A percentile compares a stretch with the other conserved stretches of the same genome.
phyloP scores from a whole-genome alignment of 106 monocot genomes.

The Allium fistulosum region DNA sequence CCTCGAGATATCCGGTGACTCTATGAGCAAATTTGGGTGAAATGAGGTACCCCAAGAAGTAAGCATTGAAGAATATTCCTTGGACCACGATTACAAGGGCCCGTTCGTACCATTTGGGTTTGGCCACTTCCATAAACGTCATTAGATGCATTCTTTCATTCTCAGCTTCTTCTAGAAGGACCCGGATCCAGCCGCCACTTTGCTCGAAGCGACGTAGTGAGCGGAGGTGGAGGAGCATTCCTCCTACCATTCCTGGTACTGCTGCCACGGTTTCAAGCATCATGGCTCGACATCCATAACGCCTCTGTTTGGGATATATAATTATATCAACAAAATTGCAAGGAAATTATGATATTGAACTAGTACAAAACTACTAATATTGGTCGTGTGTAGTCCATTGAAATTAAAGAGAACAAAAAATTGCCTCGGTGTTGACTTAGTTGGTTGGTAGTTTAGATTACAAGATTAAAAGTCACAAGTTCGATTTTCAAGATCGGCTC shows the following conservation, averaged over 20 bases:
- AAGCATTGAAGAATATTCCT: slow-evolving; percentile 88
- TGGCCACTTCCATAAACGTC: slow-evolving; percentile 87
- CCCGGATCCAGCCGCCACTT: slow-evolving; percentile 77
- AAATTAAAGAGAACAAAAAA: too few relatives aligned
- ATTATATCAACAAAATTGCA: not conserved
- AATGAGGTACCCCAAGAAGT: slow-evolving; percentile 67
- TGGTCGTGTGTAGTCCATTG: too few relatives aligned
- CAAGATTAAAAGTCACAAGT: too few relatives aligned
- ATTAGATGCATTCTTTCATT: slow-evolving; percentile 91
- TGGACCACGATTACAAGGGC: slow-evolving; percentile 69
- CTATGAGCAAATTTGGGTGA: slow-evolving; percentile 83
- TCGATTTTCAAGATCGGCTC: too few relatives aligned
- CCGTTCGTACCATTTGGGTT: slow-evolving; percentile 80
- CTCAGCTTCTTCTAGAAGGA: slow-evolving; percentile 83
- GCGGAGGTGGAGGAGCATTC: slow-evolving; percentile 61
- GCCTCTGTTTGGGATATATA: slow-evolving; percentile 31
- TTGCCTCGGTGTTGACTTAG: too few relatives aligned
- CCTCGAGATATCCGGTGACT: slow-evolving; percentile 72
- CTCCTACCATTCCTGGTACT: slow-evolving; percentile 86
- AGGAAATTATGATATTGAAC: too few relatives aligned
- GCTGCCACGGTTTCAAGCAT: slow-evolving; percentile 94
- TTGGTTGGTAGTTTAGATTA: too few relatives aligned
- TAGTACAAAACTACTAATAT: too few relatives aligned
- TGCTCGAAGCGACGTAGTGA: slow-evolving; percentile 84
- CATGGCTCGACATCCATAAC: slow-evolving; percentile 86